Evolutionary conservation across 2,329 filamentous ascomycete species (phyloP).

Genomic region (Colletotrichum godetiae): DNA sequence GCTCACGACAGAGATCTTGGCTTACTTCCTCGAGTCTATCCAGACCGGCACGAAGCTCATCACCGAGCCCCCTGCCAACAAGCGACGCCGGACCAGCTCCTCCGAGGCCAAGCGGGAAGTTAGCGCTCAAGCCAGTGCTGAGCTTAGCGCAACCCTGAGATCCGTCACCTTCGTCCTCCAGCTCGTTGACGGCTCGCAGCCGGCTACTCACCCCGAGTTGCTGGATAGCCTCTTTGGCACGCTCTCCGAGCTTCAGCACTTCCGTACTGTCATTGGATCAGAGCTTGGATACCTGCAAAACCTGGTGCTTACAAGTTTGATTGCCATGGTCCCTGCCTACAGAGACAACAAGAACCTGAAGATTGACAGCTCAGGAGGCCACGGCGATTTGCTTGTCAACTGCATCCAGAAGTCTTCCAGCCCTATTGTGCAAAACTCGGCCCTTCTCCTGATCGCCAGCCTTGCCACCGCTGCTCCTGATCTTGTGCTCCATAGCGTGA

Average conservation of each 20-base stretch:
- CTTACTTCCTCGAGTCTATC: constrained; percentile 78
- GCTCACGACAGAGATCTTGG: constrained; percentile 79
- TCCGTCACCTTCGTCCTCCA: constrained; percentile 90
- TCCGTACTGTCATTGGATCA: constrained; percentile 82
- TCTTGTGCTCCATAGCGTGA: constrained; percentile 93
- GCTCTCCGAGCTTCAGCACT: constrained; percentile 87
- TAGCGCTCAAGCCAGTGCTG: constrained; percentile 70
- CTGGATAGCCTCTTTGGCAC: constrained; percentile 84
- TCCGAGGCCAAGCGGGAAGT: constrained; percentile 72
- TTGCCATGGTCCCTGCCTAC: constrained; percentile 85
- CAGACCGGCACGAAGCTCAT: constrained; percentile 80
- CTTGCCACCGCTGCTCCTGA: constrained; percentile 90
- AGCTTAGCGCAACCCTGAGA: constrained; percentile 75
- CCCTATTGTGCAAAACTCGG: constrained; percentile 92
- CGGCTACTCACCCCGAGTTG: constrained; percentile 80
- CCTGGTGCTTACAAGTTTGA: constrained; percentile 82
- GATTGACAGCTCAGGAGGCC: constrained; percentile 82
- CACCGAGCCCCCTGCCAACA: constrained; percentile 78
- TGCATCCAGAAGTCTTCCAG: constrained; percentile 93
- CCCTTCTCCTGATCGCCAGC: constrained; percentile 86
- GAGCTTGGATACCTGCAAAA: constrained; percentile 93
- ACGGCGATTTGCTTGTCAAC: constrained; percentile 91
- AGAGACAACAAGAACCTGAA: constrained; percentile 69
- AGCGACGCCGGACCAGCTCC: constrained; percentile 82
- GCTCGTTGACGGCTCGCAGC: constrained; percentile 83